Evolutionary conservation across 2,329 filamentous ascomycete species (phyloP).

Genomic region (Talaromyces sp.): DNA sequence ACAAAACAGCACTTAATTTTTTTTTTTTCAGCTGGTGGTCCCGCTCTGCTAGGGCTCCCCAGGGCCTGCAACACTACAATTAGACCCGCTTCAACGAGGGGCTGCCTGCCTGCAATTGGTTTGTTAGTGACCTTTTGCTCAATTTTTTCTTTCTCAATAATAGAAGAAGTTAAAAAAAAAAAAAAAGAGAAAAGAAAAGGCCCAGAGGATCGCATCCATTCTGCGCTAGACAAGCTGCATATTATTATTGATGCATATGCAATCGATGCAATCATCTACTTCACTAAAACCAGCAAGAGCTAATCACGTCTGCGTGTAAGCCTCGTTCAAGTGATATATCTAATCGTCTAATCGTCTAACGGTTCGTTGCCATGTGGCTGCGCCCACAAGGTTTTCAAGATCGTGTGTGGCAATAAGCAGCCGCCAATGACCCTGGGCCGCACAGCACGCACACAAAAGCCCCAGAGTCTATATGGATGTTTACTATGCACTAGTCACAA

Average conservation of each 20-base stretch:
- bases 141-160: neutral
- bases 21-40: neutral
- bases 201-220: neutral
- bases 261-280: neutral
- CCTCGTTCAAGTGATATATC: neutral
- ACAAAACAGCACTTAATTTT: neutral
- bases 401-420: neutral
- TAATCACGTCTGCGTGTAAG: neutral
- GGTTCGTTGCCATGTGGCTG: neutral
- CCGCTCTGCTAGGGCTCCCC: neutral
- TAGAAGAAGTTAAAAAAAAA: neutral
- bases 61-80: neutral
- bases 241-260: neutral
- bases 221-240: neutral
- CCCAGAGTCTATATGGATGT: neutral
- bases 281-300: neutral
- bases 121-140: neutral
- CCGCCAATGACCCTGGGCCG: neutral
- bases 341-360: neutral
- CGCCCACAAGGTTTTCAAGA: neutral
- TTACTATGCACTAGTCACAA: neutral
- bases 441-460: neutral
- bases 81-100: neutral
- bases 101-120: neutral
- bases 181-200: neutral